Evolutionary conservation across 441 rosid genomes (phyloP).

Genomic region (Gossypium trilobum): DNA sequence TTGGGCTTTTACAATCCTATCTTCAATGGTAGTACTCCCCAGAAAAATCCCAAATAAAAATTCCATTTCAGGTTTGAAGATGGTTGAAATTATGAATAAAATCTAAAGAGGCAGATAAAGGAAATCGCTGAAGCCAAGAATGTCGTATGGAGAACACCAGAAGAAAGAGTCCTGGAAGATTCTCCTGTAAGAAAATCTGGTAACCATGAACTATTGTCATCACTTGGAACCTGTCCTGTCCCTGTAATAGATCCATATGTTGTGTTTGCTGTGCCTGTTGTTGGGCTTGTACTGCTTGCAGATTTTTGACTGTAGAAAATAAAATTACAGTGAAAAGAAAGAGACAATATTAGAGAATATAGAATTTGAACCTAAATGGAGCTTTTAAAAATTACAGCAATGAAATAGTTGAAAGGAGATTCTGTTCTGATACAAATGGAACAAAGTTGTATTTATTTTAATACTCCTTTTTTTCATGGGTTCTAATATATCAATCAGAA

Average conservation of each 20-base stretch:
- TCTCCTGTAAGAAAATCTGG: constrained; percentile 29
- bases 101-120: constrained; percentile 7
- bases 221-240: not conserved
- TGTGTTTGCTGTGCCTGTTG: not conserved
- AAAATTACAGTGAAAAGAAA: not conserved
- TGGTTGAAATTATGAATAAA: constrained; percentile 7
- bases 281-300: constrained; percentile 26
- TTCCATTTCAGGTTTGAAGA: not conserved
- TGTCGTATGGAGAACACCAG: constrained; percentile 15
- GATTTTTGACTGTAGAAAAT: constrained; percentile 33
- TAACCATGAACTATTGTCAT: constrained; percentile 27
- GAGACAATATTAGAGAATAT: not conserved
- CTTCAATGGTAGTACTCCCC: not conserved
- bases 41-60: constrained; percentile 3
- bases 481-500: not conserved
- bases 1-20: constrained; percentile 21
- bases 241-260: constrained; percentile 2
- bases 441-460: not conserved
- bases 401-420: not conserved
- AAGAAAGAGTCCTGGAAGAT: constrained; percentile 21
- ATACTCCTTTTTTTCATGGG: not conserved
- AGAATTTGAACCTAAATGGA: not conserved
- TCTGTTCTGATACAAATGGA: not conserved
- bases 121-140: constrained; percentile 16
- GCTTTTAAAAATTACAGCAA: not conserved